Conservation (phyloP, 2,329 filamentous ascomycete species). For the Claviceps capensis region DNA sequence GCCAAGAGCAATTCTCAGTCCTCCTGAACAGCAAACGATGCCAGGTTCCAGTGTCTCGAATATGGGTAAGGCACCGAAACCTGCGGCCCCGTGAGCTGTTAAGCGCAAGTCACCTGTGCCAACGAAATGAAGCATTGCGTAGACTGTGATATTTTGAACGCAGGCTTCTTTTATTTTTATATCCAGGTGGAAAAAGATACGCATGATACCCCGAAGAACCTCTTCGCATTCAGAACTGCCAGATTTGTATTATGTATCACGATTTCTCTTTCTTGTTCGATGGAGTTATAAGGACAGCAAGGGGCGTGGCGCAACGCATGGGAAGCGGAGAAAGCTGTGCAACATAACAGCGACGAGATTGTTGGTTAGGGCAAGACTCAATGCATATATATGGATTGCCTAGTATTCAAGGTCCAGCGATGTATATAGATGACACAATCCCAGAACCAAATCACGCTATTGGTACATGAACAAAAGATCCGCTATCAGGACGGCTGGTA, state of each 20-base stretch:
- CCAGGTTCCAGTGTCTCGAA: conserved; percentile 18
- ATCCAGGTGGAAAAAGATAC: conserved; percentile 12
- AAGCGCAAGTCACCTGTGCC: conserved; percentile 1
- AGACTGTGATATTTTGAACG: conserved; percentile 1
- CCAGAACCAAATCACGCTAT: background rate
- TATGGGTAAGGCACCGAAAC: conserved; percentile 20
- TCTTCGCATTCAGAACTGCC: conserved; percentile 10
- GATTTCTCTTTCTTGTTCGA: background rate
- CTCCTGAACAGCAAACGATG: conserved; percentile 20
- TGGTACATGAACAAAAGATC: background rate
- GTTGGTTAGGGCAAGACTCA: background rate
- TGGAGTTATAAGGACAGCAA: background rate
- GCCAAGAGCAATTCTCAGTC: conserved; percentile 22
- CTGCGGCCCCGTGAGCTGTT: conserved; percentile 18
- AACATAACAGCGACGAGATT: too few species aligned
- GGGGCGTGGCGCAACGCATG: conserved; percentile 3
- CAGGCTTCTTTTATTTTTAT: background rate
- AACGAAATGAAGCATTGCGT: background rate
- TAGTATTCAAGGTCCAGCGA: background rate
- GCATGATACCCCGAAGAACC: conserved; percentile 24
- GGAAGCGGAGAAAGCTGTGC: background rate
- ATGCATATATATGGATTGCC: background rate
- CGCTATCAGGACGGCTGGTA: background rate
- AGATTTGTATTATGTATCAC: background rate
- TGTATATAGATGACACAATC: conserved; percentile 1